phyloP scores from a whole-genome alignment of 164 flowering plant species.

The Stephania japonica region DNA sequence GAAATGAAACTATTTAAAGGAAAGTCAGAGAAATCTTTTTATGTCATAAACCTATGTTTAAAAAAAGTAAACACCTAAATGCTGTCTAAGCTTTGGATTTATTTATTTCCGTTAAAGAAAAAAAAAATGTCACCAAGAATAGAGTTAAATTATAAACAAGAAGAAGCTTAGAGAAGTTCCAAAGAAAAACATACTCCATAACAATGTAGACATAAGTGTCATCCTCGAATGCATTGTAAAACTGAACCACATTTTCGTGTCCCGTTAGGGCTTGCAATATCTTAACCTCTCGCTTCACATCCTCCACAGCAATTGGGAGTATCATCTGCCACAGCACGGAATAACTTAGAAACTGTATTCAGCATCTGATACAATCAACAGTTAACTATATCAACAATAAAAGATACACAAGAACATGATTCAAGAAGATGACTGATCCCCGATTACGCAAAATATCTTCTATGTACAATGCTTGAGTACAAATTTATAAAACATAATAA shows the following conservation, averaged over 20 bases:
- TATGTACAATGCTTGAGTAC: neutral
- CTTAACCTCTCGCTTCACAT: conserved; percentile 96
- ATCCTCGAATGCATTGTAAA: conserved; percentile 88
- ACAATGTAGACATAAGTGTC: conserved; percentile 81
- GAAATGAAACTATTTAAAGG: neutral
- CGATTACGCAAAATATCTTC: neutral
- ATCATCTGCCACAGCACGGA: conserved; percentile 67
- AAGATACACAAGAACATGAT: neutral
- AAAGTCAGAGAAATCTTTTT: neutral
- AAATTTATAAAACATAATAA: too few relatives aligned
- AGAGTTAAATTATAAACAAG: neutral
- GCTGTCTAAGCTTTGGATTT: neutral
- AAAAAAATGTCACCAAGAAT: neutral
- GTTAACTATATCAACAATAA: neutral
- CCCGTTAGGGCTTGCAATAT: conserved; percentile 81
- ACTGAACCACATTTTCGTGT: conserved; percentile 95
- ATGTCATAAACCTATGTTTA: neutral
- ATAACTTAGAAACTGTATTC: conserved; percentile 6
- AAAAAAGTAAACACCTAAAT: neutral
- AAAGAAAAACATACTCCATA: conserved; percentile 72
- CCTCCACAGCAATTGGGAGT: conserved; percentile 96
- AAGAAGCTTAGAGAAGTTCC: neutral
- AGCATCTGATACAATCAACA: neutral
- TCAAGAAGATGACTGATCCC: neutral
- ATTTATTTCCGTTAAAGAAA: neutral